Conservation (phyloP, 176 grass and related monocot species). For the Bonia amplexicaulis region DNA sequence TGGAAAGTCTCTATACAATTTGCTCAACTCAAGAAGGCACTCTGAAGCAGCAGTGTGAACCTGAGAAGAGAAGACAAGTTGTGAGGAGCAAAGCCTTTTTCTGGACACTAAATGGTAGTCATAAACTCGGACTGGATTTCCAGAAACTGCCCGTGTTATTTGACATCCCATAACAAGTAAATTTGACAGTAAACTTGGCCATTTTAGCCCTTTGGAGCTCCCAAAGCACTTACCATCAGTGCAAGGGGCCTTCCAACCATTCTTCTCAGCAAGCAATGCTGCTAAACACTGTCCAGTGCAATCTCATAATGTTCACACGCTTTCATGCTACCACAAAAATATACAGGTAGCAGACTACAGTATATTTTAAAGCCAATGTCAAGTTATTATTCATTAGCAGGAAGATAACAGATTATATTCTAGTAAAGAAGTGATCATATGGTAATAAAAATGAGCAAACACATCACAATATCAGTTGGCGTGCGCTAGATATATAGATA, state of each 20-base stretch:
- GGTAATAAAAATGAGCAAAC: conserved; percentile 4
- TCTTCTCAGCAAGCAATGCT: not conserved
- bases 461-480: not conserved
- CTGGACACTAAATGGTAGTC: not conserved
- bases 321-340: not conserved
- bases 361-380: not conserved
- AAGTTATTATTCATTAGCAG: conserved; percentile 15
- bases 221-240: not conserved
- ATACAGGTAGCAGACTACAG: not conserved
- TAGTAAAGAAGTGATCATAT: not conserved
- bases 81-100: conserved; percentile 9
- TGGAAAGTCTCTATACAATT: conserved; percentile 71
- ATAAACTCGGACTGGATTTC: not conserved
- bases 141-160: not conserved
- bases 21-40: conserved; percentile 73
- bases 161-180: not conserved
- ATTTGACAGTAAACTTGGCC: not conserved
- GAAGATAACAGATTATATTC: not conserved
- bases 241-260: not conserved
- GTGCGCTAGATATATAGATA: conserved; percentile 21
- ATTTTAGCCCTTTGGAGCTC: not conserved
- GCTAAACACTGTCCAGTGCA: not conserved
- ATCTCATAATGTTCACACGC: not conserved
- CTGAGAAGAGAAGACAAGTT: conserved; percentile 32
- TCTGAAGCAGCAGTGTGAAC: conserved; percentile 81